Evolutionary conservation across 495 filamentous ascomycete species (phyloP), one percentile per base, ranked within the genome.

Genomic region (Aspergillus olivimuriae): DNA sequence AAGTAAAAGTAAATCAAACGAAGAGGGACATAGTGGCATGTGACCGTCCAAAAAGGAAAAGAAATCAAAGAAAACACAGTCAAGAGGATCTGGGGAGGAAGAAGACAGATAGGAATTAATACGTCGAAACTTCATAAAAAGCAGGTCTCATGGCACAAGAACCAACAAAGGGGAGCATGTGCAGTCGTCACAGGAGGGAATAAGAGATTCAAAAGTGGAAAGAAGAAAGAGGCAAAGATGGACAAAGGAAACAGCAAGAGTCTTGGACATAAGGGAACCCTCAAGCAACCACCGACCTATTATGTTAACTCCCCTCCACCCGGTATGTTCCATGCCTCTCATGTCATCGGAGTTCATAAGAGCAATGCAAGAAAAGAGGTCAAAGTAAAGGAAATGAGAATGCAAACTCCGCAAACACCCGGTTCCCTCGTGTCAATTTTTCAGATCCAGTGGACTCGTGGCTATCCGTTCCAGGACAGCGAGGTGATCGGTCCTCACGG

Each of bases 181-280:
- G 41, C 21, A 40, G 14, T 36, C 32, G 15, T 44, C 21, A 36
- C 53, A 43, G 44, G 55, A 59, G 41, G 40, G 47, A 50, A 42
- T 24, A 41, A 48, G 44, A 41, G 37, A 37, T 45, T 46, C 37
- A 28, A 43, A 44, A 50, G 50, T 41, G 39, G 41, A 51, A 42
- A 44, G 36, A 43, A 45, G 43, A 35, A 51, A 53, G 41, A 53
- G 41, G 54, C n/a, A 42, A 58, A 39, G 34, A 39, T 19, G 28
- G 40, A 47, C 21, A 32, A 30, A 34, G 35, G 47, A 43, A 47
- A 39, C 41, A 33, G 43, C 50, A 31, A 15, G 30, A 40, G 11
- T 21, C n/a, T n/a, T n/a, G n/a, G n/a, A n/a, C n/a, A n/a, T n/a
- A n/a, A n/a, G n/a, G n/a, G n/a, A n/a, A 16, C 48, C 52, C 18